Conservation (phyloP, 2,329 filamentous ascomycete species). For the Simplicillium aogashimaense region DNA sequence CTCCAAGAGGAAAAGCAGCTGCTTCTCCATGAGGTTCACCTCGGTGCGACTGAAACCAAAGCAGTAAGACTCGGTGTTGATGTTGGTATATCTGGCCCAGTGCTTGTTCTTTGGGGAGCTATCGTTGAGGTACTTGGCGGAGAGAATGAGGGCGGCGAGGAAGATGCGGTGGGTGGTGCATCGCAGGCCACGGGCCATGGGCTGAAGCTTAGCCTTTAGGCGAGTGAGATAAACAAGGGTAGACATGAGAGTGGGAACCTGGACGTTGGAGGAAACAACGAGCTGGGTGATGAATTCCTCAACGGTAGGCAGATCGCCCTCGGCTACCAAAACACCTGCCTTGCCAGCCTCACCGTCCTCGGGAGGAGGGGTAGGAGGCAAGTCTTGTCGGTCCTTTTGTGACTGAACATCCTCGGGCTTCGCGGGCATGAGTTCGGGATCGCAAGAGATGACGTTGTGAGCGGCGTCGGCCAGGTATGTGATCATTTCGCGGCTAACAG, state of each 20-base stretch:
- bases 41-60: conserved; percentile 93
- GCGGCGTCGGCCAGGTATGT: conserved; percentile 65
- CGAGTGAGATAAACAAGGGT: conserved; percentile 87
- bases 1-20: conserved; percentile 86
- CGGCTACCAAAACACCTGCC: conserved; percentile 29
- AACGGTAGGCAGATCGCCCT: conserved; percentile 61
- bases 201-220: conserved; percentile 75
- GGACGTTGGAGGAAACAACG: conserved; percentile 87
- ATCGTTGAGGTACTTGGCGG: conserved; percentile 97
- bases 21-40: conserved; percentile 99
- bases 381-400: conserved; percentile 20
- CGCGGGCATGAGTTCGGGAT: conserved; percentile 46
- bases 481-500: conserved; percentile 70
- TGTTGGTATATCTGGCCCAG: conserved; percentile 88
- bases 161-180: conserved; percentile 98
- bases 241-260: conserved; percentile 95
- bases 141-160: conserved; percentile 72
- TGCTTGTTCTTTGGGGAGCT: conserved; percentile 99
- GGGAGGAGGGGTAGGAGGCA: conserved; percentile 40
- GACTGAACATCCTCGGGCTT: conserved; percentile 25
- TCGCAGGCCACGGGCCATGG: conserved; percentile 89
- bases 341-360: conserved; percentile 30
- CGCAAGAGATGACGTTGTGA: conserved; percentile 70
- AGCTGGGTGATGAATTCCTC: conserved; percentile 89
- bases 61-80: conserved; percentile 52